A percentile compares a stretch with the other conserved stretches of the same genome.
phyloP scores from a whole-genome alignment of 441 rosid genomes.

The Melastoma candidum region DNA sequence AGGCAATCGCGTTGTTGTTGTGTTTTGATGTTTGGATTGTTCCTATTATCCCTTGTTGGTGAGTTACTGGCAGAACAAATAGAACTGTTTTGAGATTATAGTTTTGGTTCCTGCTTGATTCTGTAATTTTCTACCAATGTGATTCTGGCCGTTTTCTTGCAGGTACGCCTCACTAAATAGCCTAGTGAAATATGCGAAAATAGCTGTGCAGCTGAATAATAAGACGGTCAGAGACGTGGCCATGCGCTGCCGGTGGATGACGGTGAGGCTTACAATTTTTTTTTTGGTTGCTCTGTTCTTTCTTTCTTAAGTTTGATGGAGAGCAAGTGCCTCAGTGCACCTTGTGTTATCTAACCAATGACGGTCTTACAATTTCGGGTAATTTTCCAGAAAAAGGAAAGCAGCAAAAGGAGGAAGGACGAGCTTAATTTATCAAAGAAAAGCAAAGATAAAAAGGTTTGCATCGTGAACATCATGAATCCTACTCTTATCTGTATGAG shows the following conservation, averaged over 20 bases:
- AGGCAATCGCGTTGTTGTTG: too few relatives aligned
- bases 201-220: constrained; percentile 55
- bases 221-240: constrained; percentile 79
- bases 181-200: constrained; percentile 60
- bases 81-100: background rate
- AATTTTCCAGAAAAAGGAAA: constrained; percentile 66
- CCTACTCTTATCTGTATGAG: too few relatives aligned
- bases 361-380: constrained; percentile 11
- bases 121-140: background rate
- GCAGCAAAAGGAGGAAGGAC: constrained; percentile 80
- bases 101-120: background rate
- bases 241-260: constrained; percentile 72
- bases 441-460: constrained; percentile 75
- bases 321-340: too few relatives aligned
- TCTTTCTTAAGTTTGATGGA: too few relatives aligned
- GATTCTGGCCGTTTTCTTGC: constrained; percentile 11
- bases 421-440: constrained; percentile 68
- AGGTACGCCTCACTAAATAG: constrained; percentile 47
- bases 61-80: too few relatives aligned
- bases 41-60: too few relatives aligned
- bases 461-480: background rate
- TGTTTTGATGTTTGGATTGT: too few relatives aligned
- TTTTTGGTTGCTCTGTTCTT: too few relatives aligned
- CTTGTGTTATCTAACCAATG: background rate
- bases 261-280: constrained; percentile 29